phyloP scores from a whole-genome alignment of 2,329 filamentous ascomycete genomes.

The Aspergillus flavus region DNA sequence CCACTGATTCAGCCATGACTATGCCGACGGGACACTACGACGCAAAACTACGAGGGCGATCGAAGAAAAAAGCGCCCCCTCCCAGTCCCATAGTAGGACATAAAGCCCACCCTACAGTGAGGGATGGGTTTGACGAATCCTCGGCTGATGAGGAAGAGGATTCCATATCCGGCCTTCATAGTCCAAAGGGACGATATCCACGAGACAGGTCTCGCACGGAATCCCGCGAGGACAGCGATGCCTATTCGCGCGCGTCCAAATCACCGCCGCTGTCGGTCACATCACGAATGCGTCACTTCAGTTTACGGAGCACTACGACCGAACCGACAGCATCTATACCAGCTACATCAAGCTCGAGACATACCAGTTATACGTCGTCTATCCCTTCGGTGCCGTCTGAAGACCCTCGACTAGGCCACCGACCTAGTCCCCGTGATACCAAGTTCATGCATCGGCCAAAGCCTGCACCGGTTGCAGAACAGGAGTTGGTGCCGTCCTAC shows the following conservation, averaged over 20 bases:
- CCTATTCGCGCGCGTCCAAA: slow-evolving; percentile 31
- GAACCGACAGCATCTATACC: slow-evolving; percentile 29
- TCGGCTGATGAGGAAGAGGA: slow-evolving; percentile 30
- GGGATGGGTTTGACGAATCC: slow-evolving; percentile 16
- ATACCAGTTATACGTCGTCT: slow-evolving; percentile 38
- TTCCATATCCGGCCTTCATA: slow-evolving; percentile 7
- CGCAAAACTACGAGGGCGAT: slow-evolving; percentile 29
- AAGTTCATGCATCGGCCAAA: slow-evolving; percentile 17
- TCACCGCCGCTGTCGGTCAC: slow-evolving; percentile 41
- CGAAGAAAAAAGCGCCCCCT: slow-evolving; percentile 12
- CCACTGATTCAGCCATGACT: slow-evolving; percentile 19
- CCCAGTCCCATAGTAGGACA: neutral
- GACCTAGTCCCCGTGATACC: slow-evolving; percentile 26
- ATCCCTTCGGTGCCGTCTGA: slow-evolving; percentile 29
- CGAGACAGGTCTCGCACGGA: slow-evolving; percentile 1
- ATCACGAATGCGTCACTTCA: slow-evolving; percentile 40
- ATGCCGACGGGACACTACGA: slow-evolving; percentile 37
- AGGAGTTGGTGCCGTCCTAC: slow-evolving; percentile 41
- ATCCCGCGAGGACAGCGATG: slow-evolving; percentile 18
- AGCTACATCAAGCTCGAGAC: slow-evolving; percentile 33
- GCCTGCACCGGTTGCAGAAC: slow-evolving; percentile 21
- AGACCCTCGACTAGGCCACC: slow-evolving; percentile 27
- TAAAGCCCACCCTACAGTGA: neutral
- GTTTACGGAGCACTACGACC: slow-evolving; percentile 34
- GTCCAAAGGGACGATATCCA: neutral